Evolutionary conservation across 1,284 basidiomycete genomes (phyloP).

Genomic region (Hortiboletus rubellus): DNA sequence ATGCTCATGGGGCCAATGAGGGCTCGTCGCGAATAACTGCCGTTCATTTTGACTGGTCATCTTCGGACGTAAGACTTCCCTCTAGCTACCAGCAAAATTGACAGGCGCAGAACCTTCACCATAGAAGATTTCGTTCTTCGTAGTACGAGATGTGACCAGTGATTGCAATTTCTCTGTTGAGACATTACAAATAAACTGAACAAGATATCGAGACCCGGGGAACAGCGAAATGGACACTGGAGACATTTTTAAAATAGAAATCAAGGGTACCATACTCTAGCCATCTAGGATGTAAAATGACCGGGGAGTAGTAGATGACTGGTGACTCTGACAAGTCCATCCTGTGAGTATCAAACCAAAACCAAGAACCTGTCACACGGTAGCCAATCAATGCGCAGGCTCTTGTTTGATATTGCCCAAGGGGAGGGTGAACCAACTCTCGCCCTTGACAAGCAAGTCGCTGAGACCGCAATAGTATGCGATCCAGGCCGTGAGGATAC

Average conservation of each 20-base stretch:
- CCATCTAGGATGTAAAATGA: constrained; percentile 8
- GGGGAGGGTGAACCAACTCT: constrained; percentile 52
- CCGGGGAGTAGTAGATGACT: constrained; percentile 7
- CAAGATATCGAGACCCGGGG: neutral
- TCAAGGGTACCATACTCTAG: neutral
- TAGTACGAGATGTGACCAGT: too few species aligned
- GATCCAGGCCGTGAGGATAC: constrained; percentile 64
- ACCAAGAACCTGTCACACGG: constrained; percentile 4
- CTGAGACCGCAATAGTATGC: constrained; percentile 70
- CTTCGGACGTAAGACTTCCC: too few species aligned
- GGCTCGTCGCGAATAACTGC: too few species aligned
- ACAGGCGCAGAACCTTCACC: too few species aligned
- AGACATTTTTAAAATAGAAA: constrained; percentile 4
- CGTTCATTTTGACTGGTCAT: too few species aligned
- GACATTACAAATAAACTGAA: constrained; percentile 3
- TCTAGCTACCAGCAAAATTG: too few species aligned
- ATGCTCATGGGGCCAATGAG: too few species aligned
- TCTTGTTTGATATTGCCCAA: constrained; percentile 39
- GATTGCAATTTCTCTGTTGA: neutral
- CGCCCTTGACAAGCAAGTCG: constrained; percentile 57
- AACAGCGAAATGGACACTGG: neutral
- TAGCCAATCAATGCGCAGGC: neutral
- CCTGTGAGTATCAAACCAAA: constrained; percentile 1
- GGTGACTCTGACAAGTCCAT: neutral
- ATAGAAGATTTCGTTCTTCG: neutral